These are phyloP conservation scores for Quercus berberidifolia DNA, from an alignment of 306 rosid genomes.

Conservation along the genomic window DNA sequence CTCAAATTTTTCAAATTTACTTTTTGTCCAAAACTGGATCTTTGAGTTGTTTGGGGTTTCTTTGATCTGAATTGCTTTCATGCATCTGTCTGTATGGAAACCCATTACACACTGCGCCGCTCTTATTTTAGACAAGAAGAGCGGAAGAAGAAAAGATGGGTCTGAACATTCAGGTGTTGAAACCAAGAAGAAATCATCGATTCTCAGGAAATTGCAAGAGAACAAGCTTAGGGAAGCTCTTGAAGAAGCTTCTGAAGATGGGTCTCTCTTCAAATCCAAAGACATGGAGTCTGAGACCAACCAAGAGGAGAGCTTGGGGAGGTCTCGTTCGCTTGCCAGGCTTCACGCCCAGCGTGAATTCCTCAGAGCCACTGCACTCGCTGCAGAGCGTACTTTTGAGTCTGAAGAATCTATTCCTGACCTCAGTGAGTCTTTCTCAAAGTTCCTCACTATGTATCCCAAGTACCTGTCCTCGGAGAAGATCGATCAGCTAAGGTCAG, in stretches of 20 bases:
- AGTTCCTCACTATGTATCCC: slow-evolving; percentile 90
- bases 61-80: slow-evolving; percentile 34
- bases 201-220: slow-evolving; percentile 80
- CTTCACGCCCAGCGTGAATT: slow-evolving; percentile 86
- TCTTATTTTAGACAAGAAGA: slow-evolving; percentile 82
- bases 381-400: slow-evolving; percentile 71
- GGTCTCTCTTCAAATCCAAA: slow-evolving; percentile 68
- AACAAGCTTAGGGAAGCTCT: slow-evolving; percentile 94
- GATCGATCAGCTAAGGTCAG: slow-evolving; percentile 77
- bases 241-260: slow-evolving; percentile 96
- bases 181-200: slow-evolving; percentile 47
- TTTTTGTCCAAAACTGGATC: slow-evolving; percentile 11
- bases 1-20: not conserved
- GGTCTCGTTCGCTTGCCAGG: slow-evolving; percentile 84
- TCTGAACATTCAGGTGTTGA: slow-evolving; percentile 41
- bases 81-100: slow-evolving; percentile 98
- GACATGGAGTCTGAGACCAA: slow-evolving; percentile 63
- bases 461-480: slow-evolving; percentile 75
- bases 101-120: slow-evolving; percentile 95
- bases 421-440: slow-evolving; percentile 57
- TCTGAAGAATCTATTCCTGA: slow-evolving; percentile 64
- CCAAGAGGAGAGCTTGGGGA: slow-evolving; percentile 60
- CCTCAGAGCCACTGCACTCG: slow-evolving; percentile 84
- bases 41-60: slow-evolving; percentile 3
- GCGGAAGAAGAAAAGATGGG: slow-evolving; percentile 53